Conservation (phyloP, 371 early-diverging fungal species). For the Mortierella sp. region DNA sequence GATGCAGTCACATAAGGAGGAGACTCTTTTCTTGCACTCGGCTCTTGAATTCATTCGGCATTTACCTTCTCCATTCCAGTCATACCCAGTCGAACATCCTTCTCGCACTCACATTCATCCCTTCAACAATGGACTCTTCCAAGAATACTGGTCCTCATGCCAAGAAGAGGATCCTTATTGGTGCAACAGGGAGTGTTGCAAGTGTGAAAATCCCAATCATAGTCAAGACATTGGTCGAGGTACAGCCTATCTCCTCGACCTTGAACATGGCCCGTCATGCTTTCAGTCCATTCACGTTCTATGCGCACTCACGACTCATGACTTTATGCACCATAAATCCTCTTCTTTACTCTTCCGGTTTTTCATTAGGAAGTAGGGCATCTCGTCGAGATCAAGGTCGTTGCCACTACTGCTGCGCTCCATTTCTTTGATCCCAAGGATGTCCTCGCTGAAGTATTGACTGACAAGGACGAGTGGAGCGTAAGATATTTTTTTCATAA, state of each 20-base stretch:
- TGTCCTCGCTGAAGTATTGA: conserved; percentile 68
- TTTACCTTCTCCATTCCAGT: not conserved
- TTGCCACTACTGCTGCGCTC: conserved; percentile 81
- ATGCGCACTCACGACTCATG: not conserved
- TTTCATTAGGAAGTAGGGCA: conserved; percentile 31
- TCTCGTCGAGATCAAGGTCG: conserved; percentile 77
- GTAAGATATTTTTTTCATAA: conserved; percentile 55
- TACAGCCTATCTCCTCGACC: conserved; percentile 11
- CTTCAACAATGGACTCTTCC: not conserved
- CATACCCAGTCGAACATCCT: not conserved
- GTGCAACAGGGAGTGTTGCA: conserved; percentile 93
- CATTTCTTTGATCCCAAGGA: conserved; percentile 82
- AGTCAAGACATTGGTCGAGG: conserved; percentile 66
- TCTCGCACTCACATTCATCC: not conserved
- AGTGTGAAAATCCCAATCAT: conserved; percentile 88
- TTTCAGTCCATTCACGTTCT: not conserved
- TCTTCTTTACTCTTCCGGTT: not conserved
- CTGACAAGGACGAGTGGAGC: conserved; percentile 93
- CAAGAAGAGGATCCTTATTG: conserved; percentile 79
- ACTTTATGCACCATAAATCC: not conserved
- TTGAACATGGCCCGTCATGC: not conserved
- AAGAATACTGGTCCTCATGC: not conserved
- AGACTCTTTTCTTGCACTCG: not conserved
- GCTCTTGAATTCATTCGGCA: not conserved
- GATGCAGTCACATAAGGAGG: not conserved